These are phyloP conservation scores for Backusella liffmaniae DNA, from an alignment of 192 early-diverging fungal genomes.

Conservation along the genomic window DNA sequence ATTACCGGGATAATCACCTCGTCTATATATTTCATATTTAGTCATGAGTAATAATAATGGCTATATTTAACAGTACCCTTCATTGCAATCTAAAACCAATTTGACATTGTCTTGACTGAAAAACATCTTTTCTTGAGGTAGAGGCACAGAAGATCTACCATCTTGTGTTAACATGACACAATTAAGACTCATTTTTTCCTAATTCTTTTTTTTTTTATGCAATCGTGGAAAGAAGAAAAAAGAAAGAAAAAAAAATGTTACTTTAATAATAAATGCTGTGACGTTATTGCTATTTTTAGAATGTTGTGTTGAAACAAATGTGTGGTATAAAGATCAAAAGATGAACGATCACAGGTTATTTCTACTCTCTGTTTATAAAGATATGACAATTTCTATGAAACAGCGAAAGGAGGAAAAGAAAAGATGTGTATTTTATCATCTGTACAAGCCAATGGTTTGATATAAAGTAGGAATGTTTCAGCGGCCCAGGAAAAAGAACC, in stretches of 20 bases:
- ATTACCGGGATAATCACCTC: conserved; percentile 33
- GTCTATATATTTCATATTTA: not conserved
- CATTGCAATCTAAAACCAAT: conserved; percentile 31
- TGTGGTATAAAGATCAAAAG: too few relatives aligned
- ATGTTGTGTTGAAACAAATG: not conserved
- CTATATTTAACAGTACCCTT: conserved; percentile 10
- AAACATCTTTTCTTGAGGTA: conserved; percentile 42
- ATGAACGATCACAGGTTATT: too few relatives aligned
- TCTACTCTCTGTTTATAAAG: too few relatives aligned
- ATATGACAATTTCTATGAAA: too few relatives aligned
- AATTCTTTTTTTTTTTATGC: not conserved
- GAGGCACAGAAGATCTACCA: conserved; percentile 28
- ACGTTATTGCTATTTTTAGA: not conserved
- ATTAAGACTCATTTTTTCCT: conserved; percentile 36
- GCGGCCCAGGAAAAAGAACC: too few relatives aligned
- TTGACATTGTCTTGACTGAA: conserved; percentile 27
- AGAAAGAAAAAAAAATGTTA: not conserved
- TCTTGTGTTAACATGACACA: conserved; percentile 39
- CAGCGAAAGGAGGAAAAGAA: too few relatives aligned
- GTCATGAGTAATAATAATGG: not conserved
- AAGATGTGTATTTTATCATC: too few relatives aligned
- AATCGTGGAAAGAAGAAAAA: not conserved
- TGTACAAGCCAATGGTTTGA: too few relatives aligned
- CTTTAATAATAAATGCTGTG: not conserved
- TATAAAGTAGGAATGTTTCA: too few relatives aligned